Evolutionary conservation across 495 filamentous ascomycete species (phyloP).

Genomic region (Xylaria telfairii): DNA sequence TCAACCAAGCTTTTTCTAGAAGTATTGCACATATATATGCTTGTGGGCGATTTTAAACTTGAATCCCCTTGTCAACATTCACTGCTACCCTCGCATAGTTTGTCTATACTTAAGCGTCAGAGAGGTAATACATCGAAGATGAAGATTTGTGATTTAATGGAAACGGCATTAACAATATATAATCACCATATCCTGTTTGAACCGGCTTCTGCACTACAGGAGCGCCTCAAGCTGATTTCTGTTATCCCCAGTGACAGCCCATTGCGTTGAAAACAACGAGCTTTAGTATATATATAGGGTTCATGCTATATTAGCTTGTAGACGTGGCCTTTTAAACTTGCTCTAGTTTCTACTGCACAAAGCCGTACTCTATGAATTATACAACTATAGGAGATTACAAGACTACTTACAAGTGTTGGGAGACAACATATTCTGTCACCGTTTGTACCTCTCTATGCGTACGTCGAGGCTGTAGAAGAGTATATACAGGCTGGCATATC

Average conservation of each 20-base stretch:
- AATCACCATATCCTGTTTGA: no score
- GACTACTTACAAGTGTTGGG: background rate
- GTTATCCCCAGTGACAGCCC: background rate
- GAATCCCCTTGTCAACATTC: background rate
- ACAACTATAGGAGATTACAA: background rate
- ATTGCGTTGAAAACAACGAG: background rate
- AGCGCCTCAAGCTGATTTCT: background rate
- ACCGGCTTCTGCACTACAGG: background rate
- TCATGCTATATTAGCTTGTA: background rate
- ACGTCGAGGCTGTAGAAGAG: no score
- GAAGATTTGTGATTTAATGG: background rate
- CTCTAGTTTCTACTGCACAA: background rate
- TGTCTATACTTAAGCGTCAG: background rate
- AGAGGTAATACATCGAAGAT: background rate
- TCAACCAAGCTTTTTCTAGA: background rate
- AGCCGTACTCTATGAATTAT: background rate
- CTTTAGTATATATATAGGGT: background rate
- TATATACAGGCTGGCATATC: background rate
- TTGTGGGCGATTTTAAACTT: background rate
- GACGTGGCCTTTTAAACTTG: no score
- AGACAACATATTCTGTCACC: background rate
- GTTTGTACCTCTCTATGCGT: no score
- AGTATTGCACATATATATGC: background rate
- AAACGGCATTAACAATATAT: background rate
- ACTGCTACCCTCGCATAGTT: background rate